Base-by-base conservation (phyloP, 2,329 filamentous ascomycete genomes). In the Diplodia sapinea region DNA sequence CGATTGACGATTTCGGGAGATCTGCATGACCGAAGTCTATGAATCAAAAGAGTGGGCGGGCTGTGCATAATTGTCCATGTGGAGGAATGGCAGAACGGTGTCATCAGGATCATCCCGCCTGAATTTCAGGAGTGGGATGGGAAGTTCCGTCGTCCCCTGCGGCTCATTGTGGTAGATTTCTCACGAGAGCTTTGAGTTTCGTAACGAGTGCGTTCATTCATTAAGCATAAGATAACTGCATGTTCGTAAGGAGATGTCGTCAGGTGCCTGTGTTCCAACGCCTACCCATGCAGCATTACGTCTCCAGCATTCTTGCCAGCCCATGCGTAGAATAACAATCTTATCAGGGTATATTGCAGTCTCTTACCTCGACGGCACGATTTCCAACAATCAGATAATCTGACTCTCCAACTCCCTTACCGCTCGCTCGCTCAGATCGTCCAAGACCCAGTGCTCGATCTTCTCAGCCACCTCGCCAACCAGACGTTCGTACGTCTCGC, bases 401-500 rank as follows among this genome's bases (percentile, higher is more conserved):
- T 63, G 59, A 20, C 50, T 62, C 33, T 52, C 66, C 20, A 68
- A 26, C 20, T 65, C 66, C 29, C 31, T 51, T 20, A 52, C 55
- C 20, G 50, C 49, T 11, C 66, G n/a, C 40, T 65, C 66, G n/a
- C 61, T 55, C 59, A 65, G 79, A 72, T 89, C 88, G 57, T 90
- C 89, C 33, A 86, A 81, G 4, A 93, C 86, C 92, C 92, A 95
- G 20, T 82, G 82, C 70, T 88, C 83, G 68, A 95, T 86, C 68
- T 87, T 81, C 36, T 83, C 83, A 3, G 87, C 89, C 2, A 92
- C 89, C 76, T 94, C 90, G 0, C 89, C 89, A n/a, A 94, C 88
- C n/a, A 94, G 80, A 70, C 80, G 80, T 72, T 93, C 90, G 74
- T 95, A 94, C 68, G 91, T 89, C 69, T 88, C 84, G 7, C 90